Evolutionary conservation across 441 rosid genomes (phyloP).

Genomic region (Capsella rubella): DNA sequence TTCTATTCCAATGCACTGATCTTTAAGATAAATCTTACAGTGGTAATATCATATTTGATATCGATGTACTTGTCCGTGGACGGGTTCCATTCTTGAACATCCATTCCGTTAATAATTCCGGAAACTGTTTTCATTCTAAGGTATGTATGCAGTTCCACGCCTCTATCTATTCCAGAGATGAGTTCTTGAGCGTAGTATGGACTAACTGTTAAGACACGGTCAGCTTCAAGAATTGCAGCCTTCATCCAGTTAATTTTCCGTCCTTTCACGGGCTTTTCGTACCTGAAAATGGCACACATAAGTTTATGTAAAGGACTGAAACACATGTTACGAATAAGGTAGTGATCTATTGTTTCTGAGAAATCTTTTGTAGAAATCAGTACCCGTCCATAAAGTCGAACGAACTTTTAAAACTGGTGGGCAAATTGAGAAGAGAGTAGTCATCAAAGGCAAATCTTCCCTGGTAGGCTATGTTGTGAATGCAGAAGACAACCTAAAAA

Average conservation of each 20-base stretch:
- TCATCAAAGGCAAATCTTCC: constrained; percentile 78
- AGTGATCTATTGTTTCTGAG: not conserved
- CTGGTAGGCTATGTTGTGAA: constrained; percentile 91
- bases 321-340: constrained; percentile 15
- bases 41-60: constrained; percentile 68
- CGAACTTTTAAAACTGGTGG: constrained; percentile 64
- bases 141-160: constrained; percentile 75
- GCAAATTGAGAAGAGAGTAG: constrained; percentile 71
- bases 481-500: constrained; percentile 76
- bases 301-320: not conserved
- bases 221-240: constrained; percentile 79
- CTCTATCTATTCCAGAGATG: constrained; percentile 70
- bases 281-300: constrained; percentile 47
- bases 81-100: constrained; percentile 97
- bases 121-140: constrained; percentile 63
- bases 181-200: constrained; percentile 87
- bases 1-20: not conserved
- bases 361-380: constrained; percentile 1
- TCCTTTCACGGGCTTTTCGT: constrained; percentile 75
- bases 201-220: constrained; percentile 82
- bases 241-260: constrained; percentile 98
- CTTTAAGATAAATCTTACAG: constrained; percentile 56
- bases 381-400: constrained; percentile 88
- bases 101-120: constrained; percentile 92
- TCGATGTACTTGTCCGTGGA: constrained; percentile 73